A percentile compares a stretch with the other conserved stretches of the same genome.
These are phyloP conservation scores for Rosa lucieae DNA, from an alignment of 306 rosid genomes.

Conservation along the genomic window DNA sequence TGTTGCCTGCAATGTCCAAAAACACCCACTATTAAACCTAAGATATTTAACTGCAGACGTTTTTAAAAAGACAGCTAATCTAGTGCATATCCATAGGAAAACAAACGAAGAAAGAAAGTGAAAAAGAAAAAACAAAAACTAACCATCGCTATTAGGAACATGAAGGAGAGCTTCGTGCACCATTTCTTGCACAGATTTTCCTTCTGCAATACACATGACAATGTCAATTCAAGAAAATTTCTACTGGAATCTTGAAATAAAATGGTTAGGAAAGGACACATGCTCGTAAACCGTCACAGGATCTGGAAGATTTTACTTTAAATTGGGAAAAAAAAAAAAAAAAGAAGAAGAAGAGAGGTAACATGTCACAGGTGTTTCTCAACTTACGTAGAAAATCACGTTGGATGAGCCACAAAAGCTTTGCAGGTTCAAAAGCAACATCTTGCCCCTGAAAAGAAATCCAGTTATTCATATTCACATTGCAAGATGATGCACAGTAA, in stretches of 20 bases:
- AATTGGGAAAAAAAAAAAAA: neutral
- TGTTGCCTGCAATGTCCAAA: constrained; percentile 76
- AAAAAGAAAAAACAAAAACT: constrained; percentile 28
- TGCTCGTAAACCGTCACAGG: neutral
- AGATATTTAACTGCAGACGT: constrained; percentile 12
- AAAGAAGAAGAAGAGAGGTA: neutral
- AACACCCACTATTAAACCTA: constrained; percentile 31
- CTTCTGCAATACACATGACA: constrained; percentile 55
- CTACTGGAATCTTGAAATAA: neutral
- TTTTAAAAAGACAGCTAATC: constrained; percentile 16
- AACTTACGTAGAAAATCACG: constrained; percentile 97
- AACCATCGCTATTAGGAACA: constrained; percentile 79
- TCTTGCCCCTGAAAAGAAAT: constrained; percentile 76
- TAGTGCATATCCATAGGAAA: constrained; percentile 9
- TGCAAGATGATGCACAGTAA: constrained; percentile 1
- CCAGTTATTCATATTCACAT: constrained; percentile 19
- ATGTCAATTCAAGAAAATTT: constrained; percentile 18
- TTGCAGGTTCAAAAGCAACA: constrained; percentile 98
- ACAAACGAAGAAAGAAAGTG: neutral
- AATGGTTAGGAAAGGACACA: neutral
- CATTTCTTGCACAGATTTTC: constrained; percentile 92
- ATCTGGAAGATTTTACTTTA: neutral
- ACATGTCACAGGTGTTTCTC: constrained; percentile 12
- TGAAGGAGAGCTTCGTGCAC: constrained; percentile 82
- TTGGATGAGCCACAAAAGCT: constrained; percentile 97